These are phyloP conservation scores for Irpex sp. DNA, from an alignment of 1,284 basidiomycete species.

Conservation along the genomic window DNA sequence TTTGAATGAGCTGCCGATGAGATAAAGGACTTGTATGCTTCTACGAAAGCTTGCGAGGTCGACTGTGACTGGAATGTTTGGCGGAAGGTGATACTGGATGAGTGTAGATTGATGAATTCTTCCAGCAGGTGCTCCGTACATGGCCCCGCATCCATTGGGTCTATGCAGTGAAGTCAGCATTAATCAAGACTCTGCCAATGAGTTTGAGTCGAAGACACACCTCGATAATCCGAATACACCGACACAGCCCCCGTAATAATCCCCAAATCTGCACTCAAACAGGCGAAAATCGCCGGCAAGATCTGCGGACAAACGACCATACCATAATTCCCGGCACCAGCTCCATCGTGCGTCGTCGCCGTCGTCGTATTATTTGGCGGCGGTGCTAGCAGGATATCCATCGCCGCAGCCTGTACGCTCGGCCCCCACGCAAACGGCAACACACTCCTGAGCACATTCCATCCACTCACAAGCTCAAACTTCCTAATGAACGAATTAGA, in stretches of 20 bases:
- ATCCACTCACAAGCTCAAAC: slow-evolving; percentile 75
- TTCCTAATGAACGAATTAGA: slow-evolving; percentile 64
- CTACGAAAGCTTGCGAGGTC: slow-evolving; percentile 60
- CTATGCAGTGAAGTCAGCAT: neutral
- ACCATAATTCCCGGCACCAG: no score
- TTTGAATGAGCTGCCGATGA: slow-evolving; percentile 33
- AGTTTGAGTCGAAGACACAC: neutral
- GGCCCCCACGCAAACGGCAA: slow-evolving; percentile 67
- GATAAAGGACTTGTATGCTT: slow-evolving; percentile 57
- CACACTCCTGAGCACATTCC: slow-evolving; percentile 62
- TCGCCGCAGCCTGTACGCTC: slow-evolving; percentile 58
- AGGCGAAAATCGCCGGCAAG: slow-evolving; percentile 62
- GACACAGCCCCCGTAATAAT: slow-evolving; percentile 28
- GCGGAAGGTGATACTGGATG: slow-evolving; percentile 57
- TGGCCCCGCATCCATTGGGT: slow-evolving; percentile 28
- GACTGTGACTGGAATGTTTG: slow-evolving; percentile 69
- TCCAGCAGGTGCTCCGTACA: slow-evolving; percentile 62
- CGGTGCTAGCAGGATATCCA: slow-evolving; percentile 59
- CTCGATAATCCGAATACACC: slow-evolving; percentile 4
- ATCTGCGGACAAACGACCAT: slow-evolving; percentile 58
- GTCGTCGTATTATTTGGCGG: neutral
- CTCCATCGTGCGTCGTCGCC: no score
- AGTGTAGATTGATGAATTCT: slow-evolving; percentile 63
- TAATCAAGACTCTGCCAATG: neutral
- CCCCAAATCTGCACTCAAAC: slow-evolving; percentile 43